phyloP scores from a whole-genome alignment of 1,139 yeast species.

The Hansenula anomala region DNA sequence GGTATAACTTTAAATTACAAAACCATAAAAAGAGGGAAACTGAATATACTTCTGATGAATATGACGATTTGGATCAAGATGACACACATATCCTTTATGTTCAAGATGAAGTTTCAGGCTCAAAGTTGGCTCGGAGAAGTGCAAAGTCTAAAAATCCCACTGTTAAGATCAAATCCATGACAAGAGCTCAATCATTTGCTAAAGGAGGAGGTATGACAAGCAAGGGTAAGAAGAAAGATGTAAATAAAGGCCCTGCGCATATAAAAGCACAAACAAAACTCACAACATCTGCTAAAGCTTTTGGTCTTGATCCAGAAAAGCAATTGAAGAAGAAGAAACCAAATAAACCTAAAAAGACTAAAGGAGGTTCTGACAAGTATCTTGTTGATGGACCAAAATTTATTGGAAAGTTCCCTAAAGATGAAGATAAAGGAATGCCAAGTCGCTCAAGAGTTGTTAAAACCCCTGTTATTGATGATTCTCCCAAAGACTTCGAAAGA shows the following conservation, averaged over 20 bases:
- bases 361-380: conserved; percentile 4
- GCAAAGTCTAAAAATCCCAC: too few species aligned
- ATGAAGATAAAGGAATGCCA: too few species aligned
- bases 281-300: background rate
- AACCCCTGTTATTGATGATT: background rate
- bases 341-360: conserved; percentile 4
- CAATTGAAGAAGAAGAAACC: conserved; percentile 1
- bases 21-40: background rate
- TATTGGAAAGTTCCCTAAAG: too few species aligned
- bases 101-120: too few species aligned
- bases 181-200: conserved; percentile 6
- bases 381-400: conserved; percentile 3
- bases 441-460: too few species aligned
- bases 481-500: background rate
- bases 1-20: conserved; percentile 3
- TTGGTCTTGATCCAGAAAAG: background rate
- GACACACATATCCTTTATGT: conserved; percentile 1
- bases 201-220: conserved; percentile 1
- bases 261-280: background rate
- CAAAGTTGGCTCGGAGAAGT: too few species aligned
- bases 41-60: background rate
- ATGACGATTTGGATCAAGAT: conserved; percentile 1
- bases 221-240: background rate
- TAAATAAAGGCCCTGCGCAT: background rate
- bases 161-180: background rate